Evolutionary conservation across 2,329 filamentous ascomycete species (phyloP).

Genomic region (Epichloe bromicola): DNA sequence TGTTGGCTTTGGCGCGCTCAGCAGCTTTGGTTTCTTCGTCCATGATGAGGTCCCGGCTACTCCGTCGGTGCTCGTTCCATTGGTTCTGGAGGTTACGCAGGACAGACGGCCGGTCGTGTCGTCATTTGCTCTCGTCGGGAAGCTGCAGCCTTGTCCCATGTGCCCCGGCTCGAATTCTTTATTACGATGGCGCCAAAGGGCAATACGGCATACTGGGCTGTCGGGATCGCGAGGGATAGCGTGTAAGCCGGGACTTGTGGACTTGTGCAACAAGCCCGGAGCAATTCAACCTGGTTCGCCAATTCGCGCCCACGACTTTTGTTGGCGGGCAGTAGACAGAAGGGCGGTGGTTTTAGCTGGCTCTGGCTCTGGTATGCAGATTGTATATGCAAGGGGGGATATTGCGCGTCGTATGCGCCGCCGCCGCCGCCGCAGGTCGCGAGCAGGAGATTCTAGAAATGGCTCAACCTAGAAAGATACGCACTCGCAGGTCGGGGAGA

Average conservation of each 20-base stretch:
- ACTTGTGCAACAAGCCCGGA: not conserved
- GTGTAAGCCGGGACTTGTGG: not conserved
- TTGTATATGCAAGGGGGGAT: too few relatives aligned
- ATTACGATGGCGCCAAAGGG: constrained; percentile 1
- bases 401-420: too few relatives aligned
- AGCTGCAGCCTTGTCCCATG: constrained; percentile 12
- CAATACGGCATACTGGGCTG: constrained; percentile 5
- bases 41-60: constrained; percentile 19
- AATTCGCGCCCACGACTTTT: not conserved
- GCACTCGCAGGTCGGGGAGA: not conserved
- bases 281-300: not conserved
- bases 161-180: not conserved
- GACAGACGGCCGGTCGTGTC: constrained; percentile 15
- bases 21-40: constrained; percentile 18
- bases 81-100: constrained; percentile 19
- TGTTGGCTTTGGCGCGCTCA: constrained; percentile 18
- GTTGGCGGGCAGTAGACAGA: not conserved
- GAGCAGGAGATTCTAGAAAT: too few relatives aligned
- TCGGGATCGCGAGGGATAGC: not conserved
- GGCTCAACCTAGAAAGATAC: too few relatives aligned
- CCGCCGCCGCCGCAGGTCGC: too few relatives aligned
- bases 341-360: not conserved
- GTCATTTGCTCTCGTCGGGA: constrained; percentile 18
- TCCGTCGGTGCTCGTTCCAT: constrained; percentile 16
- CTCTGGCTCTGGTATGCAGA: too few relatives aligned